These are phyloP conservation scores for Fusarium phyllophilum DNA, from an alignment of 2,329 filamentous ascomycete species.

Conservation along the genomic window DNA sequence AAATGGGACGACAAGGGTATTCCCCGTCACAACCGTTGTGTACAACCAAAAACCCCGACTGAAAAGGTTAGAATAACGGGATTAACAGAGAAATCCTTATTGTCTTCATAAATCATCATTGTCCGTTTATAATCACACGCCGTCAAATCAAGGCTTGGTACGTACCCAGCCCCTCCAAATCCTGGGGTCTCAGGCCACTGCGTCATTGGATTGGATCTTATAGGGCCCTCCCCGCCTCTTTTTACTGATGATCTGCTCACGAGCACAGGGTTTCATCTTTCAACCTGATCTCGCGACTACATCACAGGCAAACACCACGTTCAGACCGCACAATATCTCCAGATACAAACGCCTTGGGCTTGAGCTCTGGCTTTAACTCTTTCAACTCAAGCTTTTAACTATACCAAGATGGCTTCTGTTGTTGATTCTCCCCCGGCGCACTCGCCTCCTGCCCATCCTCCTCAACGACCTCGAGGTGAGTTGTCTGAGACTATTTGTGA, in stretches of 20 bases:
- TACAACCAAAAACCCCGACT: neutral
- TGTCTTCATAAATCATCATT: neutral
- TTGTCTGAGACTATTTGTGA: neutral
- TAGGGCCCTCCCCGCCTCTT: conserved; percentile 29
- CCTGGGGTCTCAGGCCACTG: conserved; percentile 36
- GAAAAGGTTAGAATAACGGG: conserved; percentile 3
- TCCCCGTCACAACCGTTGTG: conserved; percentile 17
- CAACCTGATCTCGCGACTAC: conserved; percentile 32
- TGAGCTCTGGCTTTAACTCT: conserved; percentile 27
- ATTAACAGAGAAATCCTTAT: neutral
- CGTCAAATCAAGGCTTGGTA: conserved; percentile 6
- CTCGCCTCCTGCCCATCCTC: conserved; percentile 54
- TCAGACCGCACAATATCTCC: neutral
- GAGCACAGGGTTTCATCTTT: conserved; percentile 32
- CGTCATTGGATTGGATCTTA: conserved; percentile 41
- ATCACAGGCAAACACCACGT: conserved; percentile 34
- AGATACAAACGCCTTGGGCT: conserved; percentile 8
- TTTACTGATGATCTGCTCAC: conserved; percentile 36
- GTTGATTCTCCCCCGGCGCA: conserved; percentile 53
- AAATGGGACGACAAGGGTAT: conserved; percentile 13
- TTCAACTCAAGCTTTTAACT: conserved; percentile 20
- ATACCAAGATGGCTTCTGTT: conserved; percentile 54
- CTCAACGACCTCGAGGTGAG: conserved; percentile 59
- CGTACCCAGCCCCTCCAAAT: conserved; percentile 32
- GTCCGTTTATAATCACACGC: neutral